A percentile compares a stretch with the other conserved stretches of the same genome.
Conservation (phyloP, 345 rosid species). For the Populus ilicifolia region DNA sequence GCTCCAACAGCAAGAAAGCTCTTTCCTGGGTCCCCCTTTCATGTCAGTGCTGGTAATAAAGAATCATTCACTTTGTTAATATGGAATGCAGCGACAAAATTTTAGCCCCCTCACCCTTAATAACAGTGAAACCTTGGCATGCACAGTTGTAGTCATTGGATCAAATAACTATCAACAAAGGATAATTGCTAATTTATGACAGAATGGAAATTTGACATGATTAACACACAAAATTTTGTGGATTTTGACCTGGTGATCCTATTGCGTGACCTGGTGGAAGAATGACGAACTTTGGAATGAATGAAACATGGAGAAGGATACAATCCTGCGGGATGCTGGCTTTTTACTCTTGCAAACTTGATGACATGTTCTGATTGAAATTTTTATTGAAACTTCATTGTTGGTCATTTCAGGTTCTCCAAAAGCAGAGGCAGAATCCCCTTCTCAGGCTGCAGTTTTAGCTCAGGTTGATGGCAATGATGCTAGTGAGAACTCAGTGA, state of each 20-base stretch:
- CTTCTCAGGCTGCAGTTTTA: slow-evolving; percentile 11
- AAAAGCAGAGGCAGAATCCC: slow-evolving; percentile 12
- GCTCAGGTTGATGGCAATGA: slow-evolving; percentile 24
- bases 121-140: background rate
- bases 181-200: background rate
- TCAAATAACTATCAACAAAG: background rate
- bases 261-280: background rate
- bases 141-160: background rate
- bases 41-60: slow-evolving; percentile 36
- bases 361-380: background rate
- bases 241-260: no score
- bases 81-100: background rate
- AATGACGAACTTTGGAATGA: background rate
- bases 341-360: background rate
- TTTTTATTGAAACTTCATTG: background rate
- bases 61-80: slow-evolving; percentile 8
- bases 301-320: background rate
- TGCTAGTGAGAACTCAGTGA: slow-evolving; percentile 23
- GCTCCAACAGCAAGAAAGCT: slow-evolving; percentile 43
- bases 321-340: background rate
- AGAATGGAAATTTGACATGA: background rate
- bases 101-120: background rate
- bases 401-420: slow-evolving; percentile 40
- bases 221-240: background rate
- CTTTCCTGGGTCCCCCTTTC: slow-evolving; percentile 44